Conservation (phyloP, 1,139 yeast genomes). For the Kluyveromyces marxianus region DNA sequence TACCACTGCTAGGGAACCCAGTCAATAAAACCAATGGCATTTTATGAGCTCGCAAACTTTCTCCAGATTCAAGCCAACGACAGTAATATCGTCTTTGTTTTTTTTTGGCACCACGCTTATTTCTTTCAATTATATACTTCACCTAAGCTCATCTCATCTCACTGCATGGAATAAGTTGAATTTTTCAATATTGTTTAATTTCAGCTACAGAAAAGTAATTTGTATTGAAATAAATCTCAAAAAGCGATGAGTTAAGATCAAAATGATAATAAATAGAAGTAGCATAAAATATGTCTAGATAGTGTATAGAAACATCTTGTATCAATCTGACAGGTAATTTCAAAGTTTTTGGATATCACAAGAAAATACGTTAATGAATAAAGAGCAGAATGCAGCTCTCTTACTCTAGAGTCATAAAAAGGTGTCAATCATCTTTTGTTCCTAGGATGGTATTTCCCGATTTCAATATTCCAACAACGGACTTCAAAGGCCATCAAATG, state of each 20-base stretch:
- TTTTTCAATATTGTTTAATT: too few species aligned
- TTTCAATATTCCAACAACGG: conserved; percentile 62
- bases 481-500: conserved; percentile 87
- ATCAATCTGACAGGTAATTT: too few species aligned
- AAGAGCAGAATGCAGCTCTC: not conserved
- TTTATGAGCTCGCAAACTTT: not conserved
- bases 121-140: too few species aligned
- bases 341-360: not conserved
- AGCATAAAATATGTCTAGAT: too few species aligned
- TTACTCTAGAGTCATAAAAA: not conserved
- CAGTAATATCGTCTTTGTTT: not conserved
- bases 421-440: conserved; percentile 23
- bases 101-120: not conserved
- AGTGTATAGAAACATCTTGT: too few species aligned
- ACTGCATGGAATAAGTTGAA: too few species aligned
- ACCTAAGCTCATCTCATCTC: not conserved
- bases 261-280: too few species aligned
- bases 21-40: conserved; percentile 81
- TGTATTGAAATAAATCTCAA: too few species aligned
- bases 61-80: not conserved
- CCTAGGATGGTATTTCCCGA: conserved; percentile 50
- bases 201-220: too few species aligned
- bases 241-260: too few species aligned
- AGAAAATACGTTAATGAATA: not conserved
- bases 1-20: conserved; percentile 84